These are phyloP conservation scores for Didymellaceae sp. DNA, from an alignment of 2,329 filamentous ascomycete species.

Conservation along the genomic window DNA sequence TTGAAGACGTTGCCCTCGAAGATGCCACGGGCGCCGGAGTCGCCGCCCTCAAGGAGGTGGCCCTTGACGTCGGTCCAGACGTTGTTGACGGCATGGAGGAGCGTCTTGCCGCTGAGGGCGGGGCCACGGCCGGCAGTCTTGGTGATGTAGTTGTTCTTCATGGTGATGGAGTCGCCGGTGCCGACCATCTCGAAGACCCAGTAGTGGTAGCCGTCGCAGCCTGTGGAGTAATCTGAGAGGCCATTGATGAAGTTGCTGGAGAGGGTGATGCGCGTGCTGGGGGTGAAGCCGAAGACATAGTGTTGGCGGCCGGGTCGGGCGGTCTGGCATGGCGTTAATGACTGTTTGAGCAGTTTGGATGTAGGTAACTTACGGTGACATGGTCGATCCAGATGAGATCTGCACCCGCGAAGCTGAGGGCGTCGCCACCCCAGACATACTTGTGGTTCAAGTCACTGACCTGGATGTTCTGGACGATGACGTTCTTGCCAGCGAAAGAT, in stretches of 20 bases:
- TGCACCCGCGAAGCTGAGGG: conserved; percentile 39
- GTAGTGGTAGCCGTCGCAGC: conserved; percentile 28
- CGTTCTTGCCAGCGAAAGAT: conserved; percentile 41
- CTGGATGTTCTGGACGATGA: conserved; percentile 50
- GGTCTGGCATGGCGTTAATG: conserved; percentile 7
- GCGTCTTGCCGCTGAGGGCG: conserved; percentile 20
- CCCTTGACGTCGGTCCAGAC: conserved; percentile 22
- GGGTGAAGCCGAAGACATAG: conserved; percentile 18
- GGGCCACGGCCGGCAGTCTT: conserved; percentile 23
- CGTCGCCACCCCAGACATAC: conserved; percentile 49
- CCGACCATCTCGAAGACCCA: conserved; percentile 28
- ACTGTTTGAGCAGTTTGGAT: background rate
- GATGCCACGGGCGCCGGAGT: conserved; percentile 13
- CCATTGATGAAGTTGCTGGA: conserved; percentile 29
- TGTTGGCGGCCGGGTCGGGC: conserved; percentile 20
- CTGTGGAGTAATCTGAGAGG: conserved; percentile 18
- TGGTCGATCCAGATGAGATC: conserved; percentile 45
- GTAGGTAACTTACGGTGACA: conserved; percentile 13
- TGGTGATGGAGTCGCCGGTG: conserved; percentile 24
- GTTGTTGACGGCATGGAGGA: conserved; percentile 29
- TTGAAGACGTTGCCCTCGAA: conserved; percentile 28
- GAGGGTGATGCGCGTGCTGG: conserved; percentile 22
- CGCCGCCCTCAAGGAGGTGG: conserved; percentile 21
- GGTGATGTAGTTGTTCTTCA: conserved; percentile 27
- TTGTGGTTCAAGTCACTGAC: conserved; percentile 47